Base-by-base conservation (phyloP, 305 asterid genomes). In the Withania somnifera region DNA sequence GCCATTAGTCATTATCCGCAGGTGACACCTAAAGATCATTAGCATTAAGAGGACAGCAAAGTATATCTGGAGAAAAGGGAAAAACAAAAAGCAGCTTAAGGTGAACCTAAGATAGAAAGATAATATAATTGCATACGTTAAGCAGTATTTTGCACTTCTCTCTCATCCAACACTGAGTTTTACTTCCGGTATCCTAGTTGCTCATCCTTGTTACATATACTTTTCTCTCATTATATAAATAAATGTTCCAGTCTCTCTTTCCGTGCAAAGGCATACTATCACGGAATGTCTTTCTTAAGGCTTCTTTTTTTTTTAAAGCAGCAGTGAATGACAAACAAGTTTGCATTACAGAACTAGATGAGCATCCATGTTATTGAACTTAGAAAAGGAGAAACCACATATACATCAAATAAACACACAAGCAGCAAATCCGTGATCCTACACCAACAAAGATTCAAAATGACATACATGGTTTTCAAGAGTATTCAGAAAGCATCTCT, bases 1-100 rank as follows among this genome's bases (percentile, higher is more conserved):
- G 6, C 90, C 92, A 75, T 91, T 93, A 78, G 78, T 69, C 58
- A 95, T 92, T 78, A 93, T 92, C 98, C 92, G 91, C 88, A 87
- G 60, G 76, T 66, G 34, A 28, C 17, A 47, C 60, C 79, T 47
- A 40, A 73, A 24, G 17, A 73, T 24, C 58, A 73, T 47, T 14
- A 73, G 79, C 60, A 47, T 47, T 73, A 45, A 26, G 60, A 47
- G 26, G 40, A 47, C 17, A 24, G 42, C 22, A 71, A 20, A 71
- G 19, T 17, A 69, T 24, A 69, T 14, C 56, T 15, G 26, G 32
- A 47, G 6, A 19, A 34, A 20, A 38, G 11, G 26, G 20, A 42
- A 11, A 11, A 6, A 24, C 9, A 22, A 68, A 26, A 66, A 9
- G 50, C 15, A 38, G 53, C 11, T 38, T 22, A 67, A 67, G 51